A percentile compares a stretch with the other conserved stretches of the same genome.
Evolutionary conservation across 108 stramenopile genomes (phyloP).

Genomic region (Stephanodiscus minutulus): DNA sequence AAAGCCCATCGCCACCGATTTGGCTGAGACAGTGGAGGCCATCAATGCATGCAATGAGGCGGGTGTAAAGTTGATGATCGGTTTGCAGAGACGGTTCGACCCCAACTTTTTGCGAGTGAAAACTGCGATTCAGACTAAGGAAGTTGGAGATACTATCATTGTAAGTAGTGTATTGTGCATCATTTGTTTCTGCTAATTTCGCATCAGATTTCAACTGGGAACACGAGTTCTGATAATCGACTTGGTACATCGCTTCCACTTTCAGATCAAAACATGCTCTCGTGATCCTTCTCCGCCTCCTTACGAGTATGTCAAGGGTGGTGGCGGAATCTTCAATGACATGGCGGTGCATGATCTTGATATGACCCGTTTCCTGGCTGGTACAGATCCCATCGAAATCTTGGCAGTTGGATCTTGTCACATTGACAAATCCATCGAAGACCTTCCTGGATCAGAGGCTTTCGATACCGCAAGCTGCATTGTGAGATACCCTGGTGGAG

Average conservation of each 20-base stretch:
- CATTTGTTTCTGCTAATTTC: background rate
- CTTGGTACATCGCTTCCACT: background rate
- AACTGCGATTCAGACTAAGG: slow-evolving; percentile 76
- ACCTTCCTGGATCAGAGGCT: slow-evolving; percentile 84
- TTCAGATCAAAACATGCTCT: slow-evolving; percentile 86
- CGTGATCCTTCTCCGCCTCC: slow-evolving; percentile 95
- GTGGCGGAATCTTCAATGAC: slow-evolving; percentile 96
- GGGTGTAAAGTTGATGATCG: slow-evolving; percentile 94
- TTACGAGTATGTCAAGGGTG: slow-evolving; percentile 93
- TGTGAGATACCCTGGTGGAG: slow-evolving; percentile 89
- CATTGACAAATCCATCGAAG: slow-evolving; percentile 91
- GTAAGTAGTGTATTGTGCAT: slow-evolving; percentile 40
- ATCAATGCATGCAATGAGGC: slow-evolving; percentile 93
- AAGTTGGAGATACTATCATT: slow-evolving; percentile 89
- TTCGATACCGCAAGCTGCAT: slow-evolving; percentile 93
- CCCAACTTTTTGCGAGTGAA: slow-evolving; percentile 92
- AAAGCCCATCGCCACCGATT: slow-evolving; percentile 94
- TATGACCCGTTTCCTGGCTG: slow-evolving; percentile 94
- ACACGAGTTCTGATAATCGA: background rate
- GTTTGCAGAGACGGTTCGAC: slow-evolving; percentile 94
- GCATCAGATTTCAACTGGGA: no score
- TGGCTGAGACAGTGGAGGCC: slow-evolving; percentile 94
- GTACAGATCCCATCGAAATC: slow-evolving; percentile 90
- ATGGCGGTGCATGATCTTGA: slow-evolving; percentile 99
- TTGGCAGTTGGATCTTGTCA: slow-evolving; percentile 89